A percentile compares a stretch with the other conserved stretches of the same genome.
These are phyloP conservation scores for Coniochaeta hoffmannii DNA, from an alignment of 2,329 filamentous ascomycete genomes.

Conservation along the genomic window DNA sequence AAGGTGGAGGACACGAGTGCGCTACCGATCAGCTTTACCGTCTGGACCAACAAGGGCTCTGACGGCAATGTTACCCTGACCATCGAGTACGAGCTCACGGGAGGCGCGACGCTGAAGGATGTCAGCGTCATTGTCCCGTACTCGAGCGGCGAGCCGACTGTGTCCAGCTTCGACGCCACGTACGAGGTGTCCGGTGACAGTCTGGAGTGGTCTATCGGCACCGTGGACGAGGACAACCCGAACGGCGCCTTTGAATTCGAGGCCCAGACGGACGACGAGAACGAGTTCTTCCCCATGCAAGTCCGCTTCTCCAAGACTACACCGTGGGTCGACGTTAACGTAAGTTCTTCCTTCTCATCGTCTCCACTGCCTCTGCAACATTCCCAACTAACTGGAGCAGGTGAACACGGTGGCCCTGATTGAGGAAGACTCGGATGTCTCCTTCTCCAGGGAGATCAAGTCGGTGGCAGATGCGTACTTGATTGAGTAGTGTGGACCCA, in stretches of 20 bases:
- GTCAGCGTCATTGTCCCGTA: conserved; percentile 87
- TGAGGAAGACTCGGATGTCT: conserved; percentile 70
- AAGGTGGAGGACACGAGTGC: conserved; percentile 73
- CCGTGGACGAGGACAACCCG: conserved; percentile 72
- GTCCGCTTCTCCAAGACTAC: conserved; percentile 79
- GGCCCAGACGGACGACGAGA: conserved; percentile 76
- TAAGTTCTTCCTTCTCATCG: conserved; percentile 41
- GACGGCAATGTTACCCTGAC: conserved; percentile 81
- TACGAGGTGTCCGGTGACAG: conserved; percentile 92
- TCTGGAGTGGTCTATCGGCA: conserved; percentile 88
- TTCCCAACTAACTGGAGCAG: conserved; percentile 27
- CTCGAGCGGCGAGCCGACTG: conserved; percentile 71
- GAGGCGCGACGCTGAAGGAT: conserved; percentile 70
- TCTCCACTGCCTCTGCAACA: neutral
- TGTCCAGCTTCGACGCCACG: conserved; percentile 87
- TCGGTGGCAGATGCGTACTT: conserved; percentile 68
- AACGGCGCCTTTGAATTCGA: conserved; percentile 94
- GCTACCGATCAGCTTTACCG: conserved; percentile 90
- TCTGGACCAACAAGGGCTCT: conserved; percentile 89
- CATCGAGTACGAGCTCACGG: conserved; percentile 89
- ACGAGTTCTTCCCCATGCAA: conserved; percentile 97
- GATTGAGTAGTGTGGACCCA: conserved; percentile 53
- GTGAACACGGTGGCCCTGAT: conserved; percentile 63
- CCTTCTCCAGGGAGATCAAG: conserved; percentile 76
- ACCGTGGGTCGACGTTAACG: conserved; percentile 89